Evolutionary conservation across 192 early-diverging fungal species (phyloP), one percentile per base, ranked within the genome.

Genomic region (Coemansia sp.): DNA sequence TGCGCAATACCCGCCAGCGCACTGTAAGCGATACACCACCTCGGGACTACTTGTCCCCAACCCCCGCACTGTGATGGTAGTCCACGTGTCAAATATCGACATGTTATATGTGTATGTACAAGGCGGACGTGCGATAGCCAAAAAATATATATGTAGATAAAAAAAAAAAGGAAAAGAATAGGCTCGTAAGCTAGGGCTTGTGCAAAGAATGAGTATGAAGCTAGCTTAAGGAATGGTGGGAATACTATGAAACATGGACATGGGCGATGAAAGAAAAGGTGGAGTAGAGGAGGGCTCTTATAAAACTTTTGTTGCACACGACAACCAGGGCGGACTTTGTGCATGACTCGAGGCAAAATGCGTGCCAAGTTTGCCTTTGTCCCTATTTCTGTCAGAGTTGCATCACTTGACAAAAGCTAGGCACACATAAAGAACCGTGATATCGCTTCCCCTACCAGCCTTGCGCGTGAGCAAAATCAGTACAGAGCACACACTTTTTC

Each of bases 1-100:
- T 12, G 66, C 72, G 25, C 74, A 76, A 64, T 62, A 82, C 8
- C 71, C 71, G 29, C 79, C 79, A 0, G 65, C 58, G 25, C 74
- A 66, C 63, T 58, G 34, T 32, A 82, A 65, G 12, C 60, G 67
- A 57, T 76, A 77, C 37, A 41, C 34, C 63, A 45, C 8, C 21
- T 70, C 36, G 63, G 64, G 1, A 66, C 68, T 17, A n/a, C 19
- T n/a, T 27, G 39, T 11, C 57, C 62, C 51, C 64, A 74, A 31
- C 12, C 50, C 41, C 39, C 39, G 66, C 11, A 75, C 63, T 7
- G 63, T 31, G 19, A 75, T 59, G 1, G 55, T 50, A 31, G 73
- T 51, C 73, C 73, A 75, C 19, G 67, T 59, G 36, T 69, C 55
- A 37, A 63, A 65, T 5, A 65, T 42, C 41, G 58, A 36, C 53